phyloP scores from a whole-genome alignment of 805 yeast genomes.

The Blastobotrys mokoenaii region DNA sequence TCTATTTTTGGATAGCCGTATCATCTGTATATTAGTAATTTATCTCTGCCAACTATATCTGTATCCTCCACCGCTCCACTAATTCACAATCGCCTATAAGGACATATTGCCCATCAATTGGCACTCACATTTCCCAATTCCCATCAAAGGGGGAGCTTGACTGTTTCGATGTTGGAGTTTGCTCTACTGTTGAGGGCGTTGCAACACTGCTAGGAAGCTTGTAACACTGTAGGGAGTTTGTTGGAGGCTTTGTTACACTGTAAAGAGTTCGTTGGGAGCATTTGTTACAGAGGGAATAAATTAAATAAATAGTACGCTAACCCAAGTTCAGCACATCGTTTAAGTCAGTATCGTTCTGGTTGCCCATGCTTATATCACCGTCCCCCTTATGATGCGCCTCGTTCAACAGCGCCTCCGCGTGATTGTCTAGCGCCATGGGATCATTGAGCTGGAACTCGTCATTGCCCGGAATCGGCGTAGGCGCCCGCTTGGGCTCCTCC shows the following conservation, averaged over 20 bases:
- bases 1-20: conserved; percentile 16
- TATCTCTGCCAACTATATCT: neutral
- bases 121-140: too few relatives aligned
- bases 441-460: neutral
- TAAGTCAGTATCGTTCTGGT: neutral
- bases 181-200: too few relatives aligned
- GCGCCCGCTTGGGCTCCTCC: conserved; percentile 3
- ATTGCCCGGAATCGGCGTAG: neutral
- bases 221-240: too few relatives aligned
- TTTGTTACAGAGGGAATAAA: neutral
- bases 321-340: neutral
- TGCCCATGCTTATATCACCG: conserved; percentile 1
- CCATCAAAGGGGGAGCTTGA: too few relatives aligned
- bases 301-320: neutral
- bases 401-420: neutral
- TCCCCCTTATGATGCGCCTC: neutral
- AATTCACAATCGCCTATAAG: too few relatives aligned
- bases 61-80: too few relatives aligned
- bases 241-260: too few relatives aligned
- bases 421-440: neutral
- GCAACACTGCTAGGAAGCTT: too few relatives aligned
- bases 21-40: neutral
- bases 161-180: too few relatives aligned
- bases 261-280: too few relatives aligned
- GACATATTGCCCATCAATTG: too few relatives aligned